Evolutionary conservation across 2,329 filamentous ascomycete species (phyloP).

Genomic region (Pseudocercospora ulei): DNA sequence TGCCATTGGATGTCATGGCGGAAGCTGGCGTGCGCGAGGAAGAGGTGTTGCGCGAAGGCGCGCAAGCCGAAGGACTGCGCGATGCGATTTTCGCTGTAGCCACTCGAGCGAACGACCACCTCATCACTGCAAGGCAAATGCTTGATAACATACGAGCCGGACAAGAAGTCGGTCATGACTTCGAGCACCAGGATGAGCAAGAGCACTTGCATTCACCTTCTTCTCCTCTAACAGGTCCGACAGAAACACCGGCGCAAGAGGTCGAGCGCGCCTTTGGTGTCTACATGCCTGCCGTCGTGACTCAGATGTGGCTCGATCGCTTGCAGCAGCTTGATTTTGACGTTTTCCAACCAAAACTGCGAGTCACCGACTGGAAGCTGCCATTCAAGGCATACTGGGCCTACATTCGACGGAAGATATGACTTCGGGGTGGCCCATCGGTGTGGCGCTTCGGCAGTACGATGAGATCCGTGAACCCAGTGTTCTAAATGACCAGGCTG

Average conservation of each 20-base stretch:
- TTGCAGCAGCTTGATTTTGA: conserved; percentile 79
- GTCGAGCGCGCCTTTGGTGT: conserved; percentile 64
- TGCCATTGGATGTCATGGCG: conserved; percentile 85
- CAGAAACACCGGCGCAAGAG: conserved; percentile 42
- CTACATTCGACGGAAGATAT: conserved; percentile 47
- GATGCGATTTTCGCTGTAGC: conserved; percentile 89
- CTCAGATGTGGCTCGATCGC: conserved; percentile 65
- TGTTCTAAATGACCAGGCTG: too few species aligned
- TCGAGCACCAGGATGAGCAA: conserved; percentile 73
- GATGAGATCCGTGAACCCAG: too few species aligned
- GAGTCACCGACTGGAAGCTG: conserved; percentile 67
- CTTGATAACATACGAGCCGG: conserved; percentile 66
- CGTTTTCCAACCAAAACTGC: conserved; percentile 55
- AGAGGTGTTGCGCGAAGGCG: conserved; percentile 72
- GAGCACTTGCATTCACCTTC: conserved; percentile 48
- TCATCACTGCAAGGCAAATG: conserved; percentile 92
- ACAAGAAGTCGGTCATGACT: conserved; percentile 68
- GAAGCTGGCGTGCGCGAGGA: conserved; percentile 73
- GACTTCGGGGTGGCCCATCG: too few species aligned
- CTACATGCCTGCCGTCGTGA: conserved; percentile 68
- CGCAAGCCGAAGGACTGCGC: conserved; percentile 66
- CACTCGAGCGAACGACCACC: conserved; percentile 86
- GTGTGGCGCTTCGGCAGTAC: too few species aligned
- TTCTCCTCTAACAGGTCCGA: conserved; percentile 16
- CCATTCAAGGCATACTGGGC: conserved; percentile 67